phyloP scores from a whole-genome alignment of 306 rosid genomes.

The Cucumis melo region DNA sequence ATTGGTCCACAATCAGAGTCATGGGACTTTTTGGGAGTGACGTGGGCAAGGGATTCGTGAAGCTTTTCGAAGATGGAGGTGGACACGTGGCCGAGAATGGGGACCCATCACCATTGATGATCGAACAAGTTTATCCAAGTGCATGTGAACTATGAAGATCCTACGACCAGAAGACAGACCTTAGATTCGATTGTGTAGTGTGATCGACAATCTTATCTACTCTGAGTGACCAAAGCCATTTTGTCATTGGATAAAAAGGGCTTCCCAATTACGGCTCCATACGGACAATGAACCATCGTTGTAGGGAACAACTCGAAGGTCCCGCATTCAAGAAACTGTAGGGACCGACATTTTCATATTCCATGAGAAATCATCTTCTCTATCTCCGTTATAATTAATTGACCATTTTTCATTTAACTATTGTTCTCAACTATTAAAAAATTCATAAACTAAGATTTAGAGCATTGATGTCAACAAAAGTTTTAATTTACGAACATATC shows the following conservation, averaged over 20 bases:
- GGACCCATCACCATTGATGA: constrained; percentile 13
- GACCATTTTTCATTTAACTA: no score
- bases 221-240: neutral
- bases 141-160: constrained; percentile 1
- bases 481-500: no score
- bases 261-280: neutral
- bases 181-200: neutral
- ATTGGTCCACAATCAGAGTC: neutral
- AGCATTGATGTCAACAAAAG: no score
- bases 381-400: no score
- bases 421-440: no score
- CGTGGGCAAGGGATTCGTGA: constrained; percentile 35
- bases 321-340: neutral
- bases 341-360: no score
- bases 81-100: constrained; percentile 35
- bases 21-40: constrained; percentile 25
- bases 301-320: neutral
- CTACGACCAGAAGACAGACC: neutral
- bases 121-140: constrained; percentile 29
- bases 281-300: neutral
- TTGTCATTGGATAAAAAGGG: neutral
- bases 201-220: constrained; percentile 5
- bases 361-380: no score
- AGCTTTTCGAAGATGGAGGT: constrained; percentile 73
- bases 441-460: no score